phyloP scores from a whole-genome alignment of 2,329 filamentous ascomycete genomes.

The Sphaceloma murrayae region DNA sequence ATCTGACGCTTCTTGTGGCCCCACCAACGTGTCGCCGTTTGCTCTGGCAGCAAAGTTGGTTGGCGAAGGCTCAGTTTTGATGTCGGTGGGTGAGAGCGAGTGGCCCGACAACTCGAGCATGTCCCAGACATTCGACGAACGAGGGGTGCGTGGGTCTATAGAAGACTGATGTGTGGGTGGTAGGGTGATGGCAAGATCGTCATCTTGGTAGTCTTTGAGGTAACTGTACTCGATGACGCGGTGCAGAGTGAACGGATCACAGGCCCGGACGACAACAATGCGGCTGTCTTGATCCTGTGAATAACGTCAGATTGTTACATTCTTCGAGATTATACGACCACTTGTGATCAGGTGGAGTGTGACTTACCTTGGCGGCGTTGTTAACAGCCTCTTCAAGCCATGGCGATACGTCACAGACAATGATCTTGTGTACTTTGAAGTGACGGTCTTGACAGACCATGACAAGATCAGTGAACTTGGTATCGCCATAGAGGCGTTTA shows the following conservation, averaged over 20 bases:
- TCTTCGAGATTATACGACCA: no score
- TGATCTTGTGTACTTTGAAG: slow-evolving; percentile 2
- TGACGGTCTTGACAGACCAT: not conserved
- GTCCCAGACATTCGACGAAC: slow-evolving; percentile 2
- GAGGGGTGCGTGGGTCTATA: not conserved
- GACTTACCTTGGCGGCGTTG: not conserved
- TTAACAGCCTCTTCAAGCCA: not conserved
- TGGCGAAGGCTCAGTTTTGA: not conserved
- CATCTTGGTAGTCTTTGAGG: slow-evolving; percentile 9
- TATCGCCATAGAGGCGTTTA: slow-evolving; percentile 1
- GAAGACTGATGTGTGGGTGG: not conserved
- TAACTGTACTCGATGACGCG: slow-evolving; percentile 16
- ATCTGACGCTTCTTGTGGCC: not conserved
- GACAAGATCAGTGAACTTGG: slow-evolving; percentile 4
- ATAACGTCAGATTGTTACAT: no score
- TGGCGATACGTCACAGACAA: not conserved
- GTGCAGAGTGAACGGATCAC: slow-evolving; percentile 9
- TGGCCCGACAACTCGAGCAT: slow-evolving; percentile 1
- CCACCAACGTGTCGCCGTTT: not conserved
- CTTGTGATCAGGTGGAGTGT: not conserved
- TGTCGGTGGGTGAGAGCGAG: not conserved
- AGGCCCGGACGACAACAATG: slow-evolving; percentile 3
- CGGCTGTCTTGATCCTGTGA: slow-evolving; percentile 5
- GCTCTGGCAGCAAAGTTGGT: not conserved
- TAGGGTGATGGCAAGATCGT: not conserved